These are phyloP conservation scores for Cladosporium sp. DNA, from an alignment of 2,329 filamentous ascomycete species.

Conservation along the genomic window DNA sequence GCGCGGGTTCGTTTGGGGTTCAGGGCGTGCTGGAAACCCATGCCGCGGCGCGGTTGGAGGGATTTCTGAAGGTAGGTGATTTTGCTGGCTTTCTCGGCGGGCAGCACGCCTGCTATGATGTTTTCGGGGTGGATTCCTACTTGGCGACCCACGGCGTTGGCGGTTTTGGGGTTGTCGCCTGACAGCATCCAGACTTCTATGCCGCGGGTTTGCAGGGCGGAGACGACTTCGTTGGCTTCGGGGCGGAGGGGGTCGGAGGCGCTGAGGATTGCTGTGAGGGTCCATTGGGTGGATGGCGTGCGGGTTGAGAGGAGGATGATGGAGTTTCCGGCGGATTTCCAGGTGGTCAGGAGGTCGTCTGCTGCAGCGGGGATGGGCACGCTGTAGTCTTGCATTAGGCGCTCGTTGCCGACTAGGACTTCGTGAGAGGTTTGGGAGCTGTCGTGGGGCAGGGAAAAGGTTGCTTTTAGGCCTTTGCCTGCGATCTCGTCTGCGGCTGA, in stretches of 20 bases:
- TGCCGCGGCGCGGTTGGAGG: conserved; percentile 8
- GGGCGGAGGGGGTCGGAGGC: conserved; percentile 76
- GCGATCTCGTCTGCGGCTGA: conserved; percentile 55
- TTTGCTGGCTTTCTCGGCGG: conserved; percentile 73
- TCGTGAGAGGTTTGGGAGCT: conserved; percentile 56
- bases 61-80: conserved; percentile 48
- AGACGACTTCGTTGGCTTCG: conserved; percentile 50
- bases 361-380: conserved; percentile 27
- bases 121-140: conserved; percentile 69
- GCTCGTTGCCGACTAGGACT: conserved; percentile 69
- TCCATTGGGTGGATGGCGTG: conserved; percentile 43
- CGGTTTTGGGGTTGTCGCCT: conserved; percentile 83
- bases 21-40: conserved; percentile 19
- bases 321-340: conserved; percentile 40
- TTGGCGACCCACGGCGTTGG: conserved; percentile 67
- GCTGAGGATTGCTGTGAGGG: conserved; percentile 62
- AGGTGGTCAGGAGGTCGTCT: conserved; percentile 28
- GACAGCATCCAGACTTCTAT: conserved; percentile 88
- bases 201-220: conserved; percentile 51
- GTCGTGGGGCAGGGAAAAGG: conserved; percentile 12
- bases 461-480: conserved; percentile 64
- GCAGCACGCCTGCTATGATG: conserved; percentile 82
- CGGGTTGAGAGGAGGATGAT: conserved; percentile 36
- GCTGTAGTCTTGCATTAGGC: conserved; percentile 51
- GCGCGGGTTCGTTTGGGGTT: conserved; percentile 33